A percentile compares a stretch with the other conserved stretches of the same genome.
Evolutionary conservation across 2,329 filamentous ascomycete species (phyloP).

Genomic region (Claviceps sp.): DNA sequence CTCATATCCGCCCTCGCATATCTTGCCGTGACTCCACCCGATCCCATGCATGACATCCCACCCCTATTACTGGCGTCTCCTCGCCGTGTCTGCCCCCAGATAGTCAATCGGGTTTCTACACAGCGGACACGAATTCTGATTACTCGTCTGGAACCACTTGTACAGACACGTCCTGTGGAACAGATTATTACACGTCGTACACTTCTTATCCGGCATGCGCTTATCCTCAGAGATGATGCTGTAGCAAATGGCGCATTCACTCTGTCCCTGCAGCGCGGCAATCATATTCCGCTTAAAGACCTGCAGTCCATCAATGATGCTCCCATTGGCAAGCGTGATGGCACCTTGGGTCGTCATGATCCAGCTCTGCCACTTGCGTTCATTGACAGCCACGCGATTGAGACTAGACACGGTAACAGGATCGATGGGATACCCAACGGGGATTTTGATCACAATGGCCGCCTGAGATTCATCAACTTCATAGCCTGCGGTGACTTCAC

Average conservation of each 20-base stretch:
- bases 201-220: slow-evolving; percentile 83
- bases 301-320: slow-evolving; percentile 72
- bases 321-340: slow-evolving; percentile 85
- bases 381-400: slow-evolving; percentile 74
- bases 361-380: slow-evolving; percentile 90
- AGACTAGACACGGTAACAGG: slow-evolving; percentile 62
- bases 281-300: slow-evolving; percentile 80
- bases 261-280: slow-evolving; percentile 81
- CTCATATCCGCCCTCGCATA: too few relatives aligned
- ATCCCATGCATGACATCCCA: background rate
- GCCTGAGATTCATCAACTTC: slow-evolving; percentile 79
- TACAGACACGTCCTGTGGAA: slow-evolving; percentile 87
- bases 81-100: slow-evolving; percentile 26
- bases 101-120: slow-evolving; percentile 79
- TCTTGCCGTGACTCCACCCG: background rate
- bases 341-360: slow-evolving; percentile 78
- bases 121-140: slow-evolving; percentile 80
- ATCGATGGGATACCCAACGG: slow-evolving; percentile 70
- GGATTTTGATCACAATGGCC: slow-evolving; percentile 69
- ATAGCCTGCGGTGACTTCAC: slow-evolving; percentile 74
- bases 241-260: slow-evolving; percentile 94
- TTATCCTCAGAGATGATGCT: slow-evolving; percentile 81
- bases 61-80: slow-evolving; percentile 18
- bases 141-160: slow-evolving; percentile 94
- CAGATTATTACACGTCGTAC: slow-evolving; percentile 81